Evolutionary conservation across 108 stramenopile species (phyloP).

Genomic region (Aurantiochytrium sp.): DNA sequence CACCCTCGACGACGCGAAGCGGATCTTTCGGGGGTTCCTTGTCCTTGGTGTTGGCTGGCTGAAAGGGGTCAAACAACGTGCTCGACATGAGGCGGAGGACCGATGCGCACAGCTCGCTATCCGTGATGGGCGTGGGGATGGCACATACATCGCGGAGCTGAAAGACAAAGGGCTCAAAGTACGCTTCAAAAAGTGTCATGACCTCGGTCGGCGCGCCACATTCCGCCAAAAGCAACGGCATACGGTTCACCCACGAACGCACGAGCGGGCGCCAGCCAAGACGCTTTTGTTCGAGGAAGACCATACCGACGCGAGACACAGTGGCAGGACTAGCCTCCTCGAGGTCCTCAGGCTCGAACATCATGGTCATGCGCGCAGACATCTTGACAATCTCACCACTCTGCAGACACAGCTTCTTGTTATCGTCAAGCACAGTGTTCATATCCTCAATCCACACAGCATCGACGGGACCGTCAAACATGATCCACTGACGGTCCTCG

Average conservation of each 20-base stretch:
- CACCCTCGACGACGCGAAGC: slow-evolving; percentile 39
- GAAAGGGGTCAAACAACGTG: slow-evolving; percentile 32
- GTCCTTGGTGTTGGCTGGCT: background rate
- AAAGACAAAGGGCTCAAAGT: slow-evolving; percentile 41
- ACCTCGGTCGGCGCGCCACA: slow-evolving; percentile 23
- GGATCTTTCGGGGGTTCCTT: slow-evolving; percentile 37
- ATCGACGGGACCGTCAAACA: slow-evolving; percentile 62
- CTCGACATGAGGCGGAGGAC: background rate
- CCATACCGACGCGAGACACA: slow-evolving; percentile 59
- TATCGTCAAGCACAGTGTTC: slow-evolving; percentile 64
- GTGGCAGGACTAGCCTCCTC: slow-evolving; percentile 58
- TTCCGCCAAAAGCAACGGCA: slow-evolving; percentile 28
- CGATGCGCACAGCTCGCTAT: slow-evolving; percentile 26
- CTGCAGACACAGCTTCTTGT: slow-evolving; percentile 59
- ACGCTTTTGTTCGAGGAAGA: slow-evolving; percentile 54
- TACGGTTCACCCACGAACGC: slow-evolving; percentile 41
- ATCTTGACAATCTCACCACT: slow-evolving; percentile 62
- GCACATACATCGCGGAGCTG: slow-evolving; percentile 38
- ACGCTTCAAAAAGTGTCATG: slow-evolving; percentile 42
- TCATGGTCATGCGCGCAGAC: slow-evolving; percentile 59
- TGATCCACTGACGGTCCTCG: slow-evolving; percentile 48
- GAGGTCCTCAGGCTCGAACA: slow-evolving; percentile 62
- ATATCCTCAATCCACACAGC: slow-evolving; percentile 66
- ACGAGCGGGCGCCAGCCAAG: slow-evolving; percentile 52
- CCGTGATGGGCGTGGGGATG: slow-evolving; percentile 48